A percentile compares a stretch with the other conserved stretches of the same genome.
phyloP scores from a whole-genome alignment of 2,329 filamentous ascomycete genomes.

The Talaromyces funiculosus region DNA sequence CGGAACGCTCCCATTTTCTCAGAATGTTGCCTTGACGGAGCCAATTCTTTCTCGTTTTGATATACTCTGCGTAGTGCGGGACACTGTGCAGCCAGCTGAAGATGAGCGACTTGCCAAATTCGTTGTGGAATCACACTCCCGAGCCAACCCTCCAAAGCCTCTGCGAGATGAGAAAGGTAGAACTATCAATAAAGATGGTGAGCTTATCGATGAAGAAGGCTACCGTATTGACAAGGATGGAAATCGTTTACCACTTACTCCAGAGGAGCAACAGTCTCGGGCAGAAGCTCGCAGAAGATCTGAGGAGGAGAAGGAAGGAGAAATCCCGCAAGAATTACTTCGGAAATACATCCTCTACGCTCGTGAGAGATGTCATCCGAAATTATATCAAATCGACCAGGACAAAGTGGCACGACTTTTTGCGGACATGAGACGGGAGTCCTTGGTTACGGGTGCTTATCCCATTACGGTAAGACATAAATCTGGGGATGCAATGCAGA shows the following conservation, averaged over 20 bases:
- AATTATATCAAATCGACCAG: constrained; percentile 95
- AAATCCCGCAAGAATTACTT: constrained; percentile 84
- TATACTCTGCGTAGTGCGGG: constrained; percentile 90
- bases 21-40: constrained; percentile 95
- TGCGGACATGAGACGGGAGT: constrained; percentile 92
- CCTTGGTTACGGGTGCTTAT: constrained; percentile 87
- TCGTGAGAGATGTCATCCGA: constrained; percentile 79
- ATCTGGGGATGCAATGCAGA: neutral
- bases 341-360: constrained; percentile 97
- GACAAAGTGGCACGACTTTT: constrained; percentile 94
- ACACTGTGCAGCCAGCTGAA: constrained; percentile 86
- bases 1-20: constrained; percentile 87
- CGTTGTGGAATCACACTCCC: constrained; percentile 88
- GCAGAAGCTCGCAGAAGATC: constrained; percentile 37
- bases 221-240: constrained; percentile 44
- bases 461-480: constrained; percentile 82
- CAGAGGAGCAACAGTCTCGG: constrained; percentile 43
- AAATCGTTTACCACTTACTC: constrained; percentile 25
- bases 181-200: constrained; percentile 40
- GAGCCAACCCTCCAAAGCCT: constrained; percentile 68
- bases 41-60: constrained; percentile 98
- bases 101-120: constrained; percentile 92
- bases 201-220: constrained; percentile 59
- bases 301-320: constrained; percentile 54
- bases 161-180: constrained; percentile 41